Percentiles rank a stretch among this genome's conserved stretches.
These are phyloP conservation scores for Geotrichum histeridarum DNA, from an alignment of 1,139 yeast species.

Conservation along the genomic window DNA sequence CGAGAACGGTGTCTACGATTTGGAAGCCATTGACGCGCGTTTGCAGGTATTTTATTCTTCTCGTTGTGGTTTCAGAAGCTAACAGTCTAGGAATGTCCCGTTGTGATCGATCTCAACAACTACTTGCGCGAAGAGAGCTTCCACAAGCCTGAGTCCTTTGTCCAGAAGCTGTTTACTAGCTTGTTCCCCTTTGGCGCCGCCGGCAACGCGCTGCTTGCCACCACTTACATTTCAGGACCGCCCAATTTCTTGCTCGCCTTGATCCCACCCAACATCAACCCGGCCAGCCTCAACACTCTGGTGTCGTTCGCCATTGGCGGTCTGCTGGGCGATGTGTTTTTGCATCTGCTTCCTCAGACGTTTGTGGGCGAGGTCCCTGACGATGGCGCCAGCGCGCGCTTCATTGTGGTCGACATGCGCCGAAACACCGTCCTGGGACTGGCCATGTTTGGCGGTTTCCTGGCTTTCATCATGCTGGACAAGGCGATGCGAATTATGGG, in stretches of 20 bases:
- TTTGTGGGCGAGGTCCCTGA: conserved; percentile 49
- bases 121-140: conserved; percentile 23
- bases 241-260: conserved; percentile 53
- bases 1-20: conserved; percentile 41
- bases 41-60: conserved; percentile 14
- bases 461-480: conserved; percentile 52
- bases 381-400: conserved; percentile 38
- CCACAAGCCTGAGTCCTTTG: conserved; percentile 30
- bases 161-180: conserved; percentile 27
- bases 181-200: conserved; percentile 54
- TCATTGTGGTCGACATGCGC: conserved; percentile 47
- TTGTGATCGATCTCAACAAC: conserved; percentile 38
- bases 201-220: conserved; percentile 56
- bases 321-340: conserved; percentile 60
- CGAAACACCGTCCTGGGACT: conserved; percentile 48
- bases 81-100: conserved; percentile 36
- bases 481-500: conserved; percentile 50
- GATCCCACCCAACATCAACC: conserved; percentile 48
- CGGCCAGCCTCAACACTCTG: conserved; percentile 45
- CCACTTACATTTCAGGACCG: conserved; percentile 55
- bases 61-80: conserved; percentile 3
- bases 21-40: conserved; percentile 31
- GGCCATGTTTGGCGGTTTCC: conserved; percentile 53
- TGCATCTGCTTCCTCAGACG: conserved; percentile 61
- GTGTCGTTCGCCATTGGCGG: conserved; percentile 71